A percentile compares a stretch with the other conserved stretches of the same genome.
Evolutionary conservation across 192 early-diverging fungal species (phyloP).

Genomic region (Gorgonomyces haynaldii): DNA sequence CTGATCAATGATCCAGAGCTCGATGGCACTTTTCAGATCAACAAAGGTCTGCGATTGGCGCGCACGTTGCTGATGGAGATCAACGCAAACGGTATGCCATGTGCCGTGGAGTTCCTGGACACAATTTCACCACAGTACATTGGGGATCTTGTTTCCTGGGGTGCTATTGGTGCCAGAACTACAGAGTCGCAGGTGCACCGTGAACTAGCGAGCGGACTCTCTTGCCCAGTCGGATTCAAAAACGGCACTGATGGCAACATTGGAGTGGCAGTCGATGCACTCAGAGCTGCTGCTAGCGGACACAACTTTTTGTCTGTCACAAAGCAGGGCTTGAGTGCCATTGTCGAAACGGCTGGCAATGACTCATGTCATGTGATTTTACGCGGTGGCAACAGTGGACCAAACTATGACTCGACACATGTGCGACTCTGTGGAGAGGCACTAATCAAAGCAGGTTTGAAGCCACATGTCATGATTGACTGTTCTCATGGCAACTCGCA

Average conservation of each 20-base stretch:
- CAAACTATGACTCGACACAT: constrained; percentile 77
- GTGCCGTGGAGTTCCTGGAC: constrained; percentile 79
- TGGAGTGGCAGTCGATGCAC: constrained; percentile 81
- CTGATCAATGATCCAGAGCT: constrained; percentile 58
- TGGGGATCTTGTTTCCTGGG: constrained; percentile 88
- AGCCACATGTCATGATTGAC: constrained; percentile 76
- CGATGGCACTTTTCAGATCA: constrained; percentile 76
- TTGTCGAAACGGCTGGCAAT: constrained; percentile 77
- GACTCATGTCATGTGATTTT: constrained; percentile 87
- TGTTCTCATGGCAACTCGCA: constrained; percentile 90
- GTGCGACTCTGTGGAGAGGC: constrained; percentile 45
- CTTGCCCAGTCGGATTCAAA: constrained; percentile 97
- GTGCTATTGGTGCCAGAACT: constrained; percentile 92
- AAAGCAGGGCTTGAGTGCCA: constrained; percentile 84
- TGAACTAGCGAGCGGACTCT: constrained; percentile 85
- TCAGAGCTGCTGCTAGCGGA: constrained; percentile 70
- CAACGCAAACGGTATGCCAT: constrained; percentile 72
- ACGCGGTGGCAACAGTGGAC: constrained; percentile 72
- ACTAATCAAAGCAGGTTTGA: constrained; percentile 46
- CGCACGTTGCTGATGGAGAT: constrained; percentile 67
- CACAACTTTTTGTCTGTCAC: constrained; percentile 93
- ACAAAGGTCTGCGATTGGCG: constrained; percentile 85
- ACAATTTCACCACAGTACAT: constrained; percentile 95
- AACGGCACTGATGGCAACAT: constrained; percentile 92
- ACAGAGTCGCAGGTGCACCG: constrained; percentile 93